Percentiles rank a stretch among this genome's conserved stretches.
phyloP scores from a whole-genome alignment of 2,329 filamentous ascomycete species.

The Cladosporium sp. region DNA sequence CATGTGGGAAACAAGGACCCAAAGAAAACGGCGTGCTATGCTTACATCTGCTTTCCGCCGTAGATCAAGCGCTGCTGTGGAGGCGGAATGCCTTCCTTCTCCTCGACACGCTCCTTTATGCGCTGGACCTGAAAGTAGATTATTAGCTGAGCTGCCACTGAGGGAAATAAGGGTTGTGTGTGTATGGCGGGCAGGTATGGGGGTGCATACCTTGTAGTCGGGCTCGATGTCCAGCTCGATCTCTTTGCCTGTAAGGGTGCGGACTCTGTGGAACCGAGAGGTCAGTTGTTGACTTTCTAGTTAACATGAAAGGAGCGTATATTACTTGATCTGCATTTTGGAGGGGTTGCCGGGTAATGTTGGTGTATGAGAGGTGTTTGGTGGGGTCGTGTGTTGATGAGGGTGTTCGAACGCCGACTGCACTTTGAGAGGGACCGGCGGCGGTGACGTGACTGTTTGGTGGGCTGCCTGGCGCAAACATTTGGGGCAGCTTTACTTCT shows the following conservation, averaged over 20 bases:
- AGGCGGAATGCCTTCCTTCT: conserved; percentile 97
- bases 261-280: conserved; percentile 60
- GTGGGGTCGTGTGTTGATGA: neutral
- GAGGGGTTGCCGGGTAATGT: neutral
- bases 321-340: conserved; percentile 16
- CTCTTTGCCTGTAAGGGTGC: conserved; percentile 96
- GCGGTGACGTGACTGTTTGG: neutral
- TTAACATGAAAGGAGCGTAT: neutral
- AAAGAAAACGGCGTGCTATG: neutral
- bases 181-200: neutral
- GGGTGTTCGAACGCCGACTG: conserved; percentile 25
- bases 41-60: conserved; percentile 94
- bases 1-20: no score
- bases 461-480: neutral
- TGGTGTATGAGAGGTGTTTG: neutral
- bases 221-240: conserved; percentile 97
- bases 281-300: no score
- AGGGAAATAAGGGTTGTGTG: neutral
- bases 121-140: conserved; percentile 64
- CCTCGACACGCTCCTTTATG: conserved; percentile 98
- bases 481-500: neutral
- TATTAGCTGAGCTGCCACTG: neutral
- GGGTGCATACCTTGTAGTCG: conserved; percentile 81
- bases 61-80: conserved; percentile 95
- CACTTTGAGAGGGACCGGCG: neutral